Base-by-base conservation (phyloP, 2,329 filamentous ascomycete species). In the Alternaria dauci region DNA sequence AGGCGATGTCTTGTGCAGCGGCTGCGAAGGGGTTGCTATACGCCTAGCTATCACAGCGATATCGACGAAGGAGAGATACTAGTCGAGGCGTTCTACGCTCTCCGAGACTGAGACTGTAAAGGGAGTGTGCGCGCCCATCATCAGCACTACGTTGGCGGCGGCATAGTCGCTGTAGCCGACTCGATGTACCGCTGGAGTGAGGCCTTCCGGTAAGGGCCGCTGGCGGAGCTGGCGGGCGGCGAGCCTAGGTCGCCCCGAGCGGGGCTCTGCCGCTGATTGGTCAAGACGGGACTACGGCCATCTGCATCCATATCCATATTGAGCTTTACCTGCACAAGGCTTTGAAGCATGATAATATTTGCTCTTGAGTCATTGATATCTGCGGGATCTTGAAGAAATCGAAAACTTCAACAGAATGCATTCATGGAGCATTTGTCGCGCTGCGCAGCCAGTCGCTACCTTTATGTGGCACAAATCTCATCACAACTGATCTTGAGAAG, bases 291-390 rank as follows among this genome's bases (percentile, higher is more conserved):
- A 12, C 32, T 36, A 0, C 28, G 28, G 32, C 6, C 14, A 36
- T 36, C 5, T 14, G 12, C 32, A 0, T 36, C 14, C 5, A 14
- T 36, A 16, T 34, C 1, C 4, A 16, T 34, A 2, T 1, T 16
- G 1, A 16, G 32, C 32, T 34, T 34, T 2, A 12, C 14, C 32
- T 16, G 14, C 32, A 12, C 14, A 36, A 12, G 11, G 32, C 32
- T 14, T 3, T 5, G 0, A 7, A 16, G 0, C 5, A 36, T 2
- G 32, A 36, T 3, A 0, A 3, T 16, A 12, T 34, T 34, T 1
- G 2, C 12, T 16, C 2, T 34, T 34, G 11, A 34, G 12, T 14
- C 5, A 12, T 11, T 34, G 4, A 14, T 3, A 9, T 30, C 28
- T 9, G 8, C 2, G 1, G 8, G 28, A 30, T 30, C 28, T 11